phyloP scores from a whole-genome alignment of 495 filamentous ascomycete species.

The Xylaria flabelliformis region DNA sequence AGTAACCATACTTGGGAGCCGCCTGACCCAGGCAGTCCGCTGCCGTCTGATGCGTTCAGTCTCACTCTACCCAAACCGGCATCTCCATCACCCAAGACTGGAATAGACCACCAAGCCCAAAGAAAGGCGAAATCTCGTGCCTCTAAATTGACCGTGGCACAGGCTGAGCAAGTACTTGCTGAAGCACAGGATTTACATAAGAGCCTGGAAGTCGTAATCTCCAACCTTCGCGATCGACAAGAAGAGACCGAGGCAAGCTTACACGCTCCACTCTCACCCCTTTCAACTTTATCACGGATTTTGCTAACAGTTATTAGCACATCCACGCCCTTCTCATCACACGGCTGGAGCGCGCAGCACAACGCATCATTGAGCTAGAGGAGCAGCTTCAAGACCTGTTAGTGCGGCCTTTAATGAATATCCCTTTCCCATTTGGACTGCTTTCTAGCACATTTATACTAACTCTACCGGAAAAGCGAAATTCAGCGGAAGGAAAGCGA shows the following conservation, averaged over 20 bases:
- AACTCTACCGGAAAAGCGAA: slow-evolving; percentile 39
- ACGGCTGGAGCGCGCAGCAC: slow-evolving; percentile 58
- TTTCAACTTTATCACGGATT: slow-evolving; percentile 14
- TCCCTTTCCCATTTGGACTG: too few species aligned
- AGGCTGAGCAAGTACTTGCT: slow-evolving; percentile 43
- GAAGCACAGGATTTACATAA: slow-evolving; percentile 50
- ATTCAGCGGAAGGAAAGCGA: slow-evolving; percentile 45
- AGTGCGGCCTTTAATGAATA: slow-evolving; percentile 28
- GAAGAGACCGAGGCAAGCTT: slow-evolving; percentile 58
- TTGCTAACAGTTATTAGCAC: slow-evolving; percentile 45
- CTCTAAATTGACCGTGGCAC: slow-evolving; percentile 29
- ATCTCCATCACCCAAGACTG: slow-evolving; percentile 30
- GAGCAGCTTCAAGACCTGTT: slow-evolving; percentile 55
- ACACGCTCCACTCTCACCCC: not conserved
- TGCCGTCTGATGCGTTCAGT: slow-evolving; percentile 20
- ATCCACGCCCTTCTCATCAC: slow-evolving; percentile 59
- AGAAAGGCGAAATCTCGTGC: slow-evolving; percentile 6
- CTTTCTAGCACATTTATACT: slow-evolving; percentile 16
- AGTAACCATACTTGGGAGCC: slow-evolving; percentile 34
- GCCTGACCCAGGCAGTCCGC: slow-evolving; percentile 2
- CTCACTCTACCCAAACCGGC: slow-evolving; percentile 26
- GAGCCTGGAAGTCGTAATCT: slow-evolving; percentile 46
- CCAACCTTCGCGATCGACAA: slow-evolving; percentile 49
- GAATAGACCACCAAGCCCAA: not conserved
- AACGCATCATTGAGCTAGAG: slow-evolving; percentile 59